These are phyloP conservation scores for Galeopsis tetrahit DNA, from an alignment of 257 asterid species.

Conservation along the genomic window DNA sequence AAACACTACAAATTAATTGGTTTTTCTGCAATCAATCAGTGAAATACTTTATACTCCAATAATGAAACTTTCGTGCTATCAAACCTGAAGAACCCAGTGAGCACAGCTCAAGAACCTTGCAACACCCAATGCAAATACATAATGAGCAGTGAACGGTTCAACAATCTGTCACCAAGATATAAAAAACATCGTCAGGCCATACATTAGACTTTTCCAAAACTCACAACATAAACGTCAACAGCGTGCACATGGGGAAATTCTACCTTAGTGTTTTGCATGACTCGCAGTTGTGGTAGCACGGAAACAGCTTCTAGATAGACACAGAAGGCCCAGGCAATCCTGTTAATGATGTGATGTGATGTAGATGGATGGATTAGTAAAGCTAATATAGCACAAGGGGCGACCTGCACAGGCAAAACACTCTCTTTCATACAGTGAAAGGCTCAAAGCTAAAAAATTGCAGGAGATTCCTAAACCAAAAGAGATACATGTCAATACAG, in stretches of 20 bases:
- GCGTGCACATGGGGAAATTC: conserved; percentile 11
- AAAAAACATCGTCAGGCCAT: conserved; percentile 7
- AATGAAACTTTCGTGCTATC: conserved; percentile 28
- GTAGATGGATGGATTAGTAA: conserved; percentile 69
- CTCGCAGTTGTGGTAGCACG: conserved; percentile 71
- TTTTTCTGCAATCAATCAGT: neutral
- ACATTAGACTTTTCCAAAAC: conserved; percentile 18
- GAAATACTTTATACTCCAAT: neutral
- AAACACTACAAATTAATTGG: neutral
- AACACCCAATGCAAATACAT: conserved; percentile 78
- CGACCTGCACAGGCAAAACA: conserved; percentile 46
- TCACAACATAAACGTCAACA: neutral
- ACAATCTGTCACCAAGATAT: conserved; percentile 55
- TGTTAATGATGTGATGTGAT: conserved; percentile 60
- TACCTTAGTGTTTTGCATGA: conserved; percentile 81
- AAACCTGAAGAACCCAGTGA: conserved; percentile 88
- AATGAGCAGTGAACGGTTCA: conserved; percentile 83
- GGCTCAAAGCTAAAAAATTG: neutral
- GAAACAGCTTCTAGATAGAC: conserved; percentile 83
- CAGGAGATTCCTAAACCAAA: neutral
- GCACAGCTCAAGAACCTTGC: conserved; percentile 86
- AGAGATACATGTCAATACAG: neutral
- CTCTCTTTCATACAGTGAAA: conserved; percentile 20
- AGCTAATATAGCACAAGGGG: conserved; percentile 70
- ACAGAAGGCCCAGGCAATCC: conserved; percentile 79